phyloP scores from a whole-genome alignment of 371 early-diverging fungal genomes.

The Mucor circinelloides region DNA sequence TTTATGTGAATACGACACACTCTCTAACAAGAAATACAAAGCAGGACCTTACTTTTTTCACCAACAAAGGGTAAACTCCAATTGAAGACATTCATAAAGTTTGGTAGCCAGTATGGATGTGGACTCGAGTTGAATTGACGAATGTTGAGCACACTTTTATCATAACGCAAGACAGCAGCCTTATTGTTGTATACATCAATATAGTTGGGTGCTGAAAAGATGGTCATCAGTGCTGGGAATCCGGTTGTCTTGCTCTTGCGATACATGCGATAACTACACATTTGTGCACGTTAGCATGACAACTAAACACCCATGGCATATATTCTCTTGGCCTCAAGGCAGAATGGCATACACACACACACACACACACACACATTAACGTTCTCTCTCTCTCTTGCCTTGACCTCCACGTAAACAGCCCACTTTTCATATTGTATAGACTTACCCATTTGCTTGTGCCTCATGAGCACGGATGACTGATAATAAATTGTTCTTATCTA shows the following conservation, averaged over 20 bases:
- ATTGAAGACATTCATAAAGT: constrained; percentile 98
- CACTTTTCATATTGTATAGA: neutral
- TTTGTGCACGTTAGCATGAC: neutral
- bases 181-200: constrained; percentile 98
- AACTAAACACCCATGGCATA: neutral
- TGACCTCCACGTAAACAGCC: neutral
- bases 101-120: constrained; percentile 98
- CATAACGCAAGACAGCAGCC: constrained; percentile 95
- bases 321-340: neutral
- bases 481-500: constrained; percentile 91
- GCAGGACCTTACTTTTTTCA: constrained; percentile 80
- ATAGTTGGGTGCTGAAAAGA: constrained; percentile 98
- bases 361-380: no score
- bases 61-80: constrained; percentile 99
- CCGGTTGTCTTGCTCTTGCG: constrained; percentile 90
- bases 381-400: neutral
- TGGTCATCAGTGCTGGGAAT: constrained; percentile 95
- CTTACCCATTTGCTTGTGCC: constrained; percentile 94
- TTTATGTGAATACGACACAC: neutral
- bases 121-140: constrained; percentile 84
- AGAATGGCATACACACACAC: neutral
- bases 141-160: constrained; percentile 96
- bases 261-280: constrained; percentile 82
- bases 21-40: neutral
- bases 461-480: constrained; percentile 98